Percentiles rank a stretch among this genome's conserved stretches.
Evolutionary conservation across 257 asterid species (phyloP).

Genomic region (Cordia subcordata): DNA sequence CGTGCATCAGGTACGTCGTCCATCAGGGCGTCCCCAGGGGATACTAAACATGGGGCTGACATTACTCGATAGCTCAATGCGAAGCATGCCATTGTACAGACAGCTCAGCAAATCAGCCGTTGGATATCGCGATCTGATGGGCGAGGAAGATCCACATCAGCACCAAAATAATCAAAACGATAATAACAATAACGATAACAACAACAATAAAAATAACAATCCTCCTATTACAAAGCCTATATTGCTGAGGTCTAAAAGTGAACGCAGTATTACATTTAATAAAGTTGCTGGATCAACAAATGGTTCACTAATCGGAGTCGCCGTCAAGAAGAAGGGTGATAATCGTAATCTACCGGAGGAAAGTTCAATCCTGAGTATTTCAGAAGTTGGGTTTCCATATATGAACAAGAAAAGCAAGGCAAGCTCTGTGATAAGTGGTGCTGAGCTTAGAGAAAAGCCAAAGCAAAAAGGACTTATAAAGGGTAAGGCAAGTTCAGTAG

Average conservation of each 20-base stretch:
- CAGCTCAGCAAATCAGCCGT: constrained; percentile 64
- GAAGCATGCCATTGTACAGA: constrained; percentile 73
- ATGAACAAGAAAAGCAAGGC: constrained; percentile 47
- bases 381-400: constrained; percentile 37
- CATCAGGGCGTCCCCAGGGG: constrained; percentile 92
- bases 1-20: constrained; percentile 70
- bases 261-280: constrained; percentile 53
- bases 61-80: constrained; percentile 61
- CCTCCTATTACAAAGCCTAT: constrained; percentile 25
- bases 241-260: constrained; percentile 51
- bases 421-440: constrained; percentile 64
- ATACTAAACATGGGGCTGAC: constrained; percentile 82
- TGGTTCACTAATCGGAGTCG: constrained; percentile 29
- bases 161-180: background rate
- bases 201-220: background rate
- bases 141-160: constrained; percentile 25
- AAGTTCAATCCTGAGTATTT: constrained; percentile 54
- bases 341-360: constrained; percentile 23
- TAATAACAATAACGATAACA: background rate
- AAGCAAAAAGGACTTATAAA: constrained; percentile 19
- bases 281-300: constrained; percentile 18
- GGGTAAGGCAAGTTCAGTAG: constrained; percentile 48
- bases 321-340: constrained; percentile 16
- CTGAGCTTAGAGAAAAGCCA: constrained; percentile 28
- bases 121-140: constrained; percentile 55